These are phyloP conservation scores for Citrus mangshanensis DNA, from an alignment of 345 rosid genomes.

Conservation along the genomic window DNA sequence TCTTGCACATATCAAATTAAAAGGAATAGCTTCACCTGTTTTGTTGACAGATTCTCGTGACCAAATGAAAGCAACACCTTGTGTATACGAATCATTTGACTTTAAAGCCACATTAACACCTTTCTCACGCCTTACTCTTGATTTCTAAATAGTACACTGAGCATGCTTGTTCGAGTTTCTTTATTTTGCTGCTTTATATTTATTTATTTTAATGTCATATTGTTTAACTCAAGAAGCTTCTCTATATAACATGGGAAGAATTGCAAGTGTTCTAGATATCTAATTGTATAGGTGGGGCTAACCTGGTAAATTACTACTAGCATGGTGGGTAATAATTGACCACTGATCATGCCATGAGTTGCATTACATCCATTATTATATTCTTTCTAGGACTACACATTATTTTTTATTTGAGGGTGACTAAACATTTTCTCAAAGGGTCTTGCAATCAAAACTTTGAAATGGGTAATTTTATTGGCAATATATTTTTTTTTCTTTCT, in stretches of 20 bases:
- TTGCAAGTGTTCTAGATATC: background rate
- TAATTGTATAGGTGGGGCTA: too few species aligned
- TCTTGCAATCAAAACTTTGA: background rate
- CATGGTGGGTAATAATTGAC: background rate
- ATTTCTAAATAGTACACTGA: background rate
- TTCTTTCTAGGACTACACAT: background rate
- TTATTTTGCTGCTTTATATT: background rate
- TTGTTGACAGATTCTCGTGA: constrained; percentile 23
- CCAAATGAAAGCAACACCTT: constrained; percentile 2
- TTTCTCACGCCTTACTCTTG: constrained; percentile 12
- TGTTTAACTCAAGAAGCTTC: background rate
- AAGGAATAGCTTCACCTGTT: constrained; percentile 19
- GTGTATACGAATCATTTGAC: constrained; percentile 4
- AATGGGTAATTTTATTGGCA: background rate
- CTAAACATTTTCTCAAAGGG: background rate
- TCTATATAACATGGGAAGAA: background rate
- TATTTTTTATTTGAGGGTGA: background rate
- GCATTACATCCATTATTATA: background rate
- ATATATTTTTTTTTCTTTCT: too few species aligned
- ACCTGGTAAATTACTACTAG: background rate
- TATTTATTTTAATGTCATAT: background rate
- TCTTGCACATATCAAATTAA: background rate
- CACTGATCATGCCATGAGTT: background rate
- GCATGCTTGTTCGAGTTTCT: background rate
- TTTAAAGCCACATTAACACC: constrained; percentile 9